Evolutionary conservation across 2,329 filamentous ascomycete genomes (phyloP), one percentile per base, ranked within the genome.

Genomic region (Colletotrichum melonis): DNA sequence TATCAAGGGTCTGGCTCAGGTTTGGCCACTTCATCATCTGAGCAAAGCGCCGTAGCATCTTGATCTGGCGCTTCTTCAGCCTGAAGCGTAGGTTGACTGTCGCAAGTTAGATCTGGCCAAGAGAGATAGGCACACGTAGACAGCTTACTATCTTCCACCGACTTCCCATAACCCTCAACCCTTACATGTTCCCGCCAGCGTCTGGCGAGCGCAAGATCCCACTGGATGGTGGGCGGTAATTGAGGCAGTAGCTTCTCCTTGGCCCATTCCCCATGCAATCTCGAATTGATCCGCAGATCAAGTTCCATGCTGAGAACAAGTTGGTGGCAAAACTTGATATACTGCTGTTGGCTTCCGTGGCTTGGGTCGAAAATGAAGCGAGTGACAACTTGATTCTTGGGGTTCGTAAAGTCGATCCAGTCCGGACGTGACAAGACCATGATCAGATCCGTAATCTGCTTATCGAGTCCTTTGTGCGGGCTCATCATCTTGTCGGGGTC

Each of bases 11-110:
- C 72, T 90, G 89, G 24, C 85, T 84, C 72, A 94, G 87, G 76
- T 94, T 94, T 1, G 93, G 93, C 93, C 93, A 95, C 81, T 94
- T 94, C 85, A 95, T 91, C 78, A 89, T 90, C 78, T 90, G 87
- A 12, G 92, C 92, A 79, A 95, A 95, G 46, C 88, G 88, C 76
- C 89, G 88, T 56, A 95, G 84, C 79, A 92, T 90, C 79, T 92
- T 92, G 74, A 92, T 90, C 80, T 95, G 93, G 26, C 89, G 87
- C 78, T 88, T 89, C 82, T 92, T 92, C 67, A 90, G 86, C 78
- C 88, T 90, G 75, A 92, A 89, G 19, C 91, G 89, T 58, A 94
- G 88, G 73, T 86, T 88, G 59, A 94, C 89, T 81, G 77, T 24
- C n/a, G 24, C n/a, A 30, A 11, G 30, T 38, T 32, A 57, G 30